These are phyloP conservation scores for Osmanthus fragrans DNA, from an alignment of 257 asterid species.

Conservation along the genomic window DNA sequence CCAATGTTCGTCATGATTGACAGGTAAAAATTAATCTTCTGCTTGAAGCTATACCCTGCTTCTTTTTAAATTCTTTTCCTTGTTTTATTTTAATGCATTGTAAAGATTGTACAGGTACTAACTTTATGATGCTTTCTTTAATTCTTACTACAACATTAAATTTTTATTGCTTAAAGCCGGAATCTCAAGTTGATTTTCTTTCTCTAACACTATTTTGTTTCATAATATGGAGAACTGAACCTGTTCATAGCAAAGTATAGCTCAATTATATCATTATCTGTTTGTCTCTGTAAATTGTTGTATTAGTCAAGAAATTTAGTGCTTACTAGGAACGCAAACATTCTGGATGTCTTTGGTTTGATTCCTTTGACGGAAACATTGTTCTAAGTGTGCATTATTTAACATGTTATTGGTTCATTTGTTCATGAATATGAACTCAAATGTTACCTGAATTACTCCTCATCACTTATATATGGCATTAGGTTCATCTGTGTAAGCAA, in stretches of 20 bases:
- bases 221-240: not conserved
- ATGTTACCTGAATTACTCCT: not conserved
- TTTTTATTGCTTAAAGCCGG: not conserved
- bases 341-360: not conserved
- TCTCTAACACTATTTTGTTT: not conserved
- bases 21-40: conserved; percentile 42
- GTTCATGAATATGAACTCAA: too few species aligned
- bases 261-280: not conserved
- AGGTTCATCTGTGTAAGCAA: not conserved
- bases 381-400: too few species aligned
- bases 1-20: conserved; percentile 84
- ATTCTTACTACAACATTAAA: not conserved
- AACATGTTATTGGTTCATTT: too few species aligned
- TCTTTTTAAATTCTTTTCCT: not conserved
- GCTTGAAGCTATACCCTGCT: not conserved
- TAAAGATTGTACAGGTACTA: not conserved
- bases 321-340: not conserved
- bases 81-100: too few species aligned
- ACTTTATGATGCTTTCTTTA: too few species aligned
- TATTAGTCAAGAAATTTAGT: not conserved
- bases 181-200: not conserved
- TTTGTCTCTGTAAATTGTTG: not conserved
- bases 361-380: not conserved
- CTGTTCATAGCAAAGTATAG: not conserved
- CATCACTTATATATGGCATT: not conserved